These are phyloP conservation scores for Aphanoascus verrucosus DNA, from an alignment of 2,329 filamentous ascomycete genomes.

Conservation along the genomic window DNA sequence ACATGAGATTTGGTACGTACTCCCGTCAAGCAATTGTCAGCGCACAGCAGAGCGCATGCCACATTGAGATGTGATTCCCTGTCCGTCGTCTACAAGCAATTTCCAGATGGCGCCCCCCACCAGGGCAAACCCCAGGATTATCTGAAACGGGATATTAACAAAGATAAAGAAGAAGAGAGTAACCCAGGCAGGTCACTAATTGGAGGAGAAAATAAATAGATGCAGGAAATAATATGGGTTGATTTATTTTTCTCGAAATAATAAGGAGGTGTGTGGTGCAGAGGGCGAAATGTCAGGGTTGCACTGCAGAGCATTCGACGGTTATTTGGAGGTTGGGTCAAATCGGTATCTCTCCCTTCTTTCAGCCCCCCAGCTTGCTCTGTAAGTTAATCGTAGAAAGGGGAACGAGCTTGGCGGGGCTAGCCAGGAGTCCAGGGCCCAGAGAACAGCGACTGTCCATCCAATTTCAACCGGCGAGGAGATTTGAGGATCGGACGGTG, in stretches of 20 bases:
- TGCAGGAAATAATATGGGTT: background rate
- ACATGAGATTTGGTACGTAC: conserved; percentile 3
- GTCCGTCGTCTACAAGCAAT: conserved; percentile 8
- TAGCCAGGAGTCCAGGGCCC: background rate
- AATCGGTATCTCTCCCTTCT: conserved; percentile 6
- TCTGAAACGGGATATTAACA: conserved; percentile 10
- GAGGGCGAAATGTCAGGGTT: conserved; percentile 8
- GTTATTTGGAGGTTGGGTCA: conserved; percentile 2
- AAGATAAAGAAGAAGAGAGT: background rate
- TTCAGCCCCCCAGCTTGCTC: background rate
- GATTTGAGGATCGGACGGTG: background rate
- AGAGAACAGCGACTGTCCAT: conserved; percentile 1
- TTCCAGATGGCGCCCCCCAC: conserved; percentile 9
- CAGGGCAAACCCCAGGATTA: conserved; percentile 7
- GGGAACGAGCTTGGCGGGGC: conserved; percentile 9
- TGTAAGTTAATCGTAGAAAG: background rate
- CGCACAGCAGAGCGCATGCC: conserved; percentile 1
- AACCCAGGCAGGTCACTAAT: background rate
- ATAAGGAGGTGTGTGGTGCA: conserved; percentile 3
- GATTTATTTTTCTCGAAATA: background rate
- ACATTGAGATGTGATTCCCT: conserved; percentile 5
- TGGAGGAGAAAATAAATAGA: conserved; percentile 7
- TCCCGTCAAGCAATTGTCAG: conserved; percentile 1
- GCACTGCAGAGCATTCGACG: conserved; percentile 3
- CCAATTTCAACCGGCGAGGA: conserved; percentile 6